Conservation (phyloP, 139 green algal genomes). For the Chlorella sp. region DNA sequence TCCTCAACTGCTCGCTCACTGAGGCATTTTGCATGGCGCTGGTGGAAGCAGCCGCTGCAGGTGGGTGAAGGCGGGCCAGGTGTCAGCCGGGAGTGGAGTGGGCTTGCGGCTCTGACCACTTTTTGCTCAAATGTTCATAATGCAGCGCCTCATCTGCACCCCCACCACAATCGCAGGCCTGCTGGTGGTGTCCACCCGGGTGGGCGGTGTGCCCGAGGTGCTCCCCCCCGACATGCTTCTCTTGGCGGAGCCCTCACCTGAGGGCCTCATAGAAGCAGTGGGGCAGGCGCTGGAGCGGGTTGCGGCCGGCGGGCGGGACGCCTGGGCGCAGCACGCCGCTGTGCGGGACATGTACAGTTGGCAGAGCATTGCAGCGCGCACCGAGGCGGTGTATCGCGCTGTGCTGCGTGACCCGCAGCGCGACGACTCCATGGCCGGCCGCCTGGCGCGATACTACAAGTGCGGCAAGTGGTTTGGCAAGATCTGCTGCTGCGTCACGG, state of each 20-base stretch:
- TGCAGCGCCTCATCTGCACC: no score
- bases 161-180: conserved; percentile 66
- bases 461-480: conserved; percentile 77
- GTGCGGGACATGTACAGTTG: conserved; percentile 92
- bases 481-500: conserved; percentile 72
- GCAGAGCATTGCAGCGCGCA: conserved; percentile 83
- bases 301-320: conserved; percentile 40
- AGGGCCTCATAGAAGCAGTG: conserved; percentile 68
- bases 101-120: no score
- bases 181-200: conserved; percentile 87
- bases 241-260: conserved; percentile 80
- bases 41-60: conserved; percentile 91
- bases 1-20: conserved; percentile 95
- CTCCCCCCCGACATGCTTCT: conserved; percentile 89
- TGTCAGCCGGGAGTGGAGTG: conserved; percentile 49
- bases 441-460: conserved; percentile 59
- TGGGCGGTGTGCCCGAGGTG: conserved; percentile 98
- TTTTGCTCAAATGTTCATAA: no score
- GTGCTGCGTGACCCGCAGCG: conserved; percentile 16
- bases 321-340: conserved; percentile 60
- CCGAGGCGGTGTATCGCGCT: conserved; percentile 80
- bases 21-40: conserved; percentile 99
- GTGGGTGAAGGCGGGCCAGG: conserved; percentile 62
- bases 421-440: conserved; percentile 54
- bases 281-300: conserved; percentile 49